Percentiles rank a stretch among this genome's conserved stretches.
These are phyloP conservation scores for Larix kaempferi DNA, from an alignment of 75 land plant species.

Conservation along the genomic window DNA sequence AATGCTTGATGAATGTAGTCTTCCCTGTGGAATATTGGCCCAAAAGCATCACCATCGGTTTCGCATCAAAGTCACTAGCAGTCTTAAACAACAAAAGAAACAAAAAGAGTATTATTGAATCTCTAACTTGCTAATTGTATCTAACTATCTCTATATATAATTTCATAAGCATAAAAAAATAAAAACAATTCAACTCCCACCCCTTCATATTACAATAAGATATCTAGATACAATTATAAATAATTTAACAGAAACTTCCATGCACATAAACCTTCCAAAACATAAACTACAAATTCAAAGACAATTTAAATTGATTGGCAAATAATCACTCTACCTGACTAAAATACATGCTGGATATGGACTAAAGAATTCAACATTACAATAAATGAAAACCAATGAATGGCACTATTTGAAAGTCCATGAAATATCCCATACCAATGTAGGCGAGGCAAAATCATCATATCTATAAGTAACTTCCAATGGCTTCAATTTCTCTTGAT, in stretches of 20 bases:
- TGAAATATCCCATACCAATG: slow-evolving; percentile 42
- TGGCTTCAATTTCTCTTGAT: slow-evolving; percentile 84
- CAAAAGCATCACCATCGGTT: slow-evolving; percentile 96
- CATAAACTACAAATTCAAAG: too few species aligned
- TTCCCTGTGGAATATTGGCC: slow-evolving; percentile 99
- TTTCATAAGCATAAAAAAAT: too few species aligned
- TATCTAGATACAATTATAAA: too few species aligned
- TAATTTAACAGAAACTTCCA: too few species aligned
- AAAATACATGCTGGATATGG: too few species aligned
- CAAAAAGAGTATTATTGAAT: neutral
- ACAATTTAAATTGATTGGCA: too few species aligned
- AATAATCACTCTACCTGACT: too few species aligned
- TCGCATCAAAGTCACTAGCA: slow-evolving; percentile 92
- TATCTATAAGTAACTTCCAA: slow-evolving; percentile 82
- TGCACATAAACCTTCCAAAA: too few species aligned
- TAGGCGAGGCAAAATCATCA: slow-evolving; percentile 83
- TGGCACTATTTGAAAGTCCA: neutral
- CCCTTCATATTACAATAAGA: too few species aligned
- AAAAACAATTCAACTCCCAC: too few species aligned
- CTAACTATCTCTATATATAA: too few species aligned
- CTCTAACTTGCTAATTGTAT: neutral
- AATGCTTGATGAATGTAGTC: slow-evolving; percentile 94
- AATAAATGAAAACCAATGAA: neutral
- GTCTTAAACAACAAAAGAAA: slow-evolving; percentile 39
- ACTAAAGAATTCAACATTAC: neutral